Conservation (phyloP, 2,329 filamentous ascomycete genomes). For the Beauveria scarabaeidicola region DNA sequence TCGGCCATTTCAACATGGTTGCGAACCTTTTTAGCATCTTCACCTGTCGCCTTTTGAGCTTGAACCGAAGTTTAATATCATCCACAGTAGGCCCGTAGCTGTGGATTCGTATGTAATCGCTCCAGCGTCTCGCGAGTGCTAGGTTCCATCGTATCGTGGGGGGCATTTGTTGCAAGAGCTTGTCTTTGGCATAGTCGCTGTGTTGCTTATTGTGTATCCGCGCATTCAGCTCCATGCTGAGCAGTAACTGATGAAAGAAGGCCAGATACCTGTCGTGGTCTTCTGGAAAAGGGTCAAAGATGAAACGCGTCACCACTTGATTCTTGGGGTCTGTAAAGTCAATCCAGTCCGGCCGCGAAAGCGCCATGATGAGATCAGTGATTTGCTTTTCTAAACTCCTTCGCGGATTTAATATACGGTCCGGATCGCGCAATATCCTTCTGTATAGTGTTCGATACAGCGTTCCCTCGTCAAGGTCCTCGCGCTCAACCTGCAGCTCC, state of each 20-base stretch:
- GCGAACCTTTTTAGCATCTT: conserved; percentile 62
- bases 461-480: conserved; percentile 48
- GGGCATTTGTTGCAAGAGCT: conserved; percentile 55
- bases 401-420: conserved; percentile 52
- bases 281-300: conserved; percentile 50
- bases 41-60: conserved; percentile 57
- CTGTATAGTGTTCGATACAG: conserved; percentile 59
- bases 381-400: conserved; percentile 63
- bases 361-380: conserved; percentile 58
- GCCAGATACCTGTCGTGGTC: conserved; percentile 51
- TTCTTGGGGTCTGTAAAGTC: conserved; percentile 63
- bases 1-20: conserved; percentile 68
- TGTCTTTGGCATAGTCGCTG: conserved; percentile 54
- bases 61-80: conserved; percentile 54
- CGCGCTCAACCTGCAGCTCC: conserved; percentile 47
- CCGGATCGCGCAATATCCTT: conserved; percentile 58
- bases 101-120: conserved; percentile 60
- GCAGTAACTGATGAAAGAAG: conserved; percentile 70
- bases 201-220: conserved; percentile 58
- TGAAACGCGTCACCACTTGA: conserved; percentile 66
- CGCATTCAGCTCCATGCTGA: conserved; percentile 63
- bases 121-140: conserved; percentile 65
- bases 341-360: conserved; percentile 63
- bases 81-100: conserved; percentile 46
- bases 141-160: conserved; percentile 65